phyloP scores from a whole-genome alignment of 179 eudicot species.

The Heliamphora pulchella region DNA sequence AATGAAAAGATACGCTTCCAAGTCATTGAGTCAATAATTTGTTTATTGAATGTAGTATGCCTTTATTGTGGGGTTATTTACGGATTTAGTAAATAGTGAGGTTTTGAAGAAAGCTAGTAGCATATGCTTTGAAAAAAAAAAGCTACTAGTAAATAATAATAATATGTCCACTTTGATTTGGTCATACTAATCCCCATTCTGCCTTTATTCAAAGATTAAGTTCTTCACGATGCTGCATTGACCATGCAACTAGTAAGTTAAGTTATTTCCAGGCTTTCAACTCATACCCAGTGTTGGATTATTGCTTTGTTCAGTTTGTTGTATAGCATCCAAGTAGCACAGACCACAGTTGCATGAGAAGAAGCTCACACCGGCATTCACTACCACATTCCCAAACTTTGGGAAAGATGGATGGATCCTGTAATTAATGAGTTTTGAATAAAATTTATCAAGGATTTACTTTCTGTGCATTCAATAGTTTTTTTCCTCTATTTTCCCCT shows the following conservation, averaged over 20 bases:
- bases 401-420: background rate
- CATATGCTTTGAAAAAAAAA: background rate
- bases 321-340: background rate
- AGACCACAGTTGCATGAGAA: background rate
- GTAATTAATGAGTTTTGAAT: background rate
- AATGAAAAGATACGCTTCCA: background rate
- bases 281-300: background rate
- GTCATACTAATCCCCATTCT: background rate
- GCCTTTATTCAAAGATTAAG: background rate
- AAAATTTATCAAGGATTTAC: background rate
- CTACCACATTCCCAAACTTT: background rate
- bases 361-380: background rate
- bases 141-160: background rate
- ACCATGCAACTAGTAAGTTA: background rate
- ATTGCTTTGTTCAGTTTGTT: background rate
- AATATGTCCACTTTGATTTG: background rate
- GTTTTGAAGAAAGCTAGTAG: background rate
- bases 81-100: background rate
- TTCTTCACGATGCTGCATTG: background rate
- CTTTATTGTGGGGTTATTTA: background rate
- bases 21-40: background rate
- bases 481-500: background rate
- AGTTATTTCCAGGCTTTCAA: background rate
- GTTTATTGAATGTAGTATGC: too few relatives aligned
- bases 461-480: conserved; percentile 10